Evolutionary conservation across 2,329 filamentous ascomycete genomes (phyloP).

Genomic region (Colletotrichum sp.): DNA sequence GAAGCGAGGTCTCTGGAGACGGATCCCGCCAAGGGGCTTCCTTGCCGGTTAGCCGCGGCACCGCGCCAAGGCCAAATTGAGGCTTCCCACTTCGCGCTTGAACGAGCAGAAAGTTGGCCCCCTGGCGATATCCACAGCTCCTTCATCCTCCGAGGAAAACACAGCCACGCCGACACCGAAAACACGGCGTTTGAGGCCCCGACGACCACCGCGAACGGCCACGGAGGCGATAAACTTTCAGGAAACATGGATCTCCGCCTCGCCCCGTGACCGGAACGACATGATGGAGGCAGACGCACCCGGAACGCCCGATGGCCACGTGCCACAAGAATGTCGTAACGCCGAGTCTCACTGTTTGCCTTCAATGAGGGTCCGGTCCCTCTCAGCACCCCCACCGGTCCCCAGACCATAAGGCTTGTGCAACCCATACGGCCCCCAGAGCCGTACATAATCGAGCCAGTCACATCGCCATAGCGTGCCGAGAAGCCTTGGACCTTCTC

Average conservation of each 20-base stretch:
- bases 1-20: not conserved
- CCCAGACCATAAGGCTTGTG: slow-evolving; percentile 7
- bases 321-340: not conserved
- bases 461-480: slow-evolving; percentile 3
- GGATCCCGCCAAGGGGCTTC: slow-evolving; percentile 7
- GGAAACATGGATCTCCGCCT: not conserved
- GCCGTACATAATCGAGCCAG: not conserved
- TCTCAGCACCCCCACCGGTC: not conserved
- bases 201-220: not conserved
- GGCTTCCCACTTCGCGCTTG: not conserved
- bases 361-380: not conserved
- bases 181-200: not conserved
- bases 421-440: not conserved
- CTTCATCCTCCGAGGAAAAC: not conserved
- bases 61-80: not conserved
- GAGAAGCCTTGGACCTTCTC: slow-evolving; percentile 1
- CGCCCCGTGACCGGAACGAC: not conserved
- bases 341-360: not conserved
- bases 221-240: not conserved
- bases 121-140: not conserved
- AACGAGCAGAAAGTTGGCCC: not conserved
- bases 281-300: not conserved
- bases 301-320: slow-evolving; percentile 6
- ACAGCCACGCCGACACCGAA: slow-evolving; percentile 14
- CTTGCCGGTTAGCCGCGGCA: slow-evolving; percentile 5